Percentiles rank a stretch among this genome's conserved stretches.
Conservation (phyloP, 495 filamentous ascomycete species). For the Aspergillus avenaceus region DNA sequence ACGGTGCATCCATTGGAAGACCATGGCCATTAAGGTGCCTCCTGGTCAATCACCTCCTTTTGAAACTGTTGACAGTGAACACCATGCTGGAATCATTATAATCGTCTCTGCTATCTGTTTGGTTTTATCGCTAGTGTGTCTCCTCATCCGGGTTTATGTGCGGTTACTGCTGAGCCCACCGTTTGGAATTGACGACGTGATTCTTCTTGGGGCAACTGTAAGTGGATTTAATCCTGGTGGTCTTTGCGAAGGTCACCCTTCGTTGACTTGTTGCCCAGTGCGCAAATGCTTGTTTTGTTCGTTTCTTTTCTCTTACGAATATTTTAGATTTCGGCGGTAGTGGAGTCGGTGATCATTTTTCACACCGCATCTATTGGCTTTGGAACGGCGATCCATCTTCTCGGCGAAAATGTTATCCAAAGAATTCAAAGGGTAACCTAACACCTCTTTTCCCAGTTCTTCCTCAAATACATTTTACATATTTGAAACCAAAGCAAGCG, state of each 20-base stretch:
- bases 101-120: slow-evolving; percentile 38
- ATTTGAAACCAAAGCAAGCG: background rate
- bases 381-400: slow-evolving; percentile 21
- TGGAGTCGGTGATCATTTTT: slow-evolving; percentile 22
- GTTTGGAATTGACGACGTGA: slow-evolving; percentile 21
- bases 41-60: slow-evolving; percentile 17
- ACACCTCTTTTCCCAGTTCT: too few relatives aligned
- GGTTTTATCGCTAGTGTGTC: slow-evolving; percentile 30
- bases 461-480: background rate
- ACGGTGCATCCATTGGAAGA: background rate
- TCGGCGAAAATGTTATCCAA: slow-evolving; percentile 10
- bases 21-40: slow-evolving; percentile 6
- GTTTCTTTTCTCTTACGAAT: too few relatives aligned
- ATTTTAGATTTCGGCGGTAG: slow-evolving; percentile 14
- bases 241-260: background rate
- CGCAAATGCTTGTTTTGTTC: background rate
- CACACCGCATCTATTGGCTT: slow-evolving; percentile 19
- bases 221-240: background rate
- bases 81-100: slow-evolving; percentile 32
- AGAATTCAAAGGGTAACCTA: slow-evolving; percentile 24
- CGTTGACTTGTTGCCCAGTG: background rate
- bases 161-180: slow-evolving; percentile 17
- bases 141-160: slow-evolving; percentile 29
- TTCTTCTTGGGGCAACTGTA: slow-evolving; percentile 20
- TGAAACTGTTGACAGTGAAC: slow-evolving; percentile 14